Evolutionary conservation across 495 filamentous ascomycete genomes (phyloP).

Genomic region (Evernia prunastri): DNA sequence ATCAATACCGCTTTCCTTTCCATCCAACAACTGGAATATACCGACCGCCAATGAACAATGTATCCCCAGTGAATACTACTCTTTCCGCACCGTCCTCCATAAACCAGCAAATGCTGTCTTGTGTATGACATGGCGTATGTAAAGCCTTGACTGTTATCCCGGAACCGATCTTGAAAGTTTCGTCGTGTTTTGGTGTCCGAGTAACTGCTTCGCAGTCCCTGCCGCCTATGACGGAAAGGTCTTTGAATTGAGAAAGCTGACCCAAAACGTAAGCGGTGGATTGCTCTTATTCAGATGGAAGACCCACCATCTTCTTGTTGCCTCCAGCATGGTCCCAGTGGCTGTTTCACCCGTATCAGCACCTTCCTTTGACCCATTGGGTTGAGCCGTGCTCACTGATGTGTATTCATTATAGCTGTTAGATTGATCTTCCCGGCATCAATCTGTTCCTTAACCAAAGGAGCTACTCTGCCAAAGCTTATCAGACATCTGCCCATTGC

Average conservation of each 20-base stretch:
- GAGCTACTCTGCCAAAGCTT: slow-evolving; percentile 59
- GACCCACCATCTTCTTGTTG: slow-evolving; percentile 65
- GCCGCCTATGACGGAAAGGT: slow-evolving; percentile 75
- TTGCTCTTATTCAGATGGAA: slow-evolving; percentile 18
- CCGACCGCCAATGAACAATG: slow-evolving; percentile 83
- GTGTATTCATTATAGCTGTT: slow-evolving; percentile 87
- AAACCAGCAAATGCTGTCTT: slow-evolving; percentile 92
- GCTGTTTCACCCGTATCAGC: slow-evolving; percentile 39
- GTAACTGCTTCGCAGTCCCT: slow-evolving; percentile 78
- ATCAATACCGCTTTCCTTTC: neutral
- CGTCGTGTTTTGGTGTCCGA: slow-evolving; percentile 62
- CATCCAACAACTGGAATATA: neutral
- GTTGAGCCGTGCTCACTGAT: slow-evolving; percentile 60
- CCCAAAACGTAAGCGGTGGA: slow-evolving; percentile 7
- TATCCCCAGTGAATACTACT: slow-evolving; percentile 93
- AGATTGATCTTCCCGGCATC: slow-evolving; percentile 68
- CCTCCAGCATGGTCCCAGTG: slow-evolving; percentile 95
- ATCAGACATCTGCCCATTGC: neutral
- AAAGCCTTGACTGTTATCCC: slow-evolving; percentile 78
- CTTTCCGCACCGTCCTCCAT: slow-evolving; percentile 75
- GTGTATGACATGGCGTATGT: slow-evolving; percentile 95
- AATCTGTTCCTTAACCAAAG: slow-evolving; percentile 69
- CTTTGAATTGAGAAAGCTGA: slow-evolving; percentile 61
- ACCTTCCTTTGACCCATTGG: slow-evolving; percentile 7
- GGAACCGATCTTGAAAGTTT: slow-evolving; percentile 76